Evolutionary conservation across 805 yeast species (phyloP), one percentile per base, ranked within the genome.

Genomic region (Barnettozyma siamensis): DNA sequence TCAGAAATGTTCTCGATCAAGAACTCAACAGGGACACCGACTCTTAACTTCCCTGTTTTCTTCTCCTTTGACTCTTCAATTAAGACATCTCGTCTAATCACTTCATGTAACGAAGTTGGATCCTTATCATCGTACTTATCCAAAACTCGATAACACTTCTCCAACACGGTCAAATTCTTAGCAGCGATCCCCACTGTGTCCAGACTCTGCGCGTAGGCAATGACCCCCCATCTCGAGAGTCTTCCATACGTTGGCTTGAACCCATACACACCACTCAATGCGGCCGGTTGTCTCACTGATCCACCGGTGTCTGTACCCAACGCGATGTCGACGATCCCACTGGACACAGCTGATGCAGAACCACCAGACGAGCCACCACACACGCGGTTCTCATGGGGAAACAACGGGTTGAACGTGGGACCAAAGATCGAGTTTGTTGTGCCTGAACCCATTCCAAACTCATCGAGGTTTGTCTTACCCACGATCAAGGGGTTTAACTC

Each of bases 231-330:
- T 42, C 99, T 67, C 0, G 97, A 88, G 2, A 93, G 66, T 30
- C 96, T 70, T 0, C 99, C 99, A 59, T 93, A 93, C 0, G 93
- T 73, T 1, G 99, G 99, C 60, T 93, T 93, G 65, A 88, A 88
- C 1, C 99, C 99, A 24, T 77, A 65, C 0, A 83, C 72, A 2
- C 89, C 86, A 50, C 91, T 81, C 59, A 83, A 88, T 16, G 95
- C 81, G 2, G 95, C 94, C 0, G 99, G 99, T 17, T 87, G 66
- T 46, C 99, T 71, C 0, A 93, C 87, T 0, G 97, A 88, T 0
- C 99, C 99, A 5, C 99, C 99, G 0, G 99, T 93, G 54, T 93
- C 99, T 1, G 98, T 85, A 0, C 99, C 99, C 29, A 93, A 62
- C 1, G 95, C 75, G 52, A 85, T 79, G 56, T 83, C 87, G 27